phyloP scores from a whole-genome alignment of 176 grass and related monocot species.

The Bromus sterilis region DNA sequence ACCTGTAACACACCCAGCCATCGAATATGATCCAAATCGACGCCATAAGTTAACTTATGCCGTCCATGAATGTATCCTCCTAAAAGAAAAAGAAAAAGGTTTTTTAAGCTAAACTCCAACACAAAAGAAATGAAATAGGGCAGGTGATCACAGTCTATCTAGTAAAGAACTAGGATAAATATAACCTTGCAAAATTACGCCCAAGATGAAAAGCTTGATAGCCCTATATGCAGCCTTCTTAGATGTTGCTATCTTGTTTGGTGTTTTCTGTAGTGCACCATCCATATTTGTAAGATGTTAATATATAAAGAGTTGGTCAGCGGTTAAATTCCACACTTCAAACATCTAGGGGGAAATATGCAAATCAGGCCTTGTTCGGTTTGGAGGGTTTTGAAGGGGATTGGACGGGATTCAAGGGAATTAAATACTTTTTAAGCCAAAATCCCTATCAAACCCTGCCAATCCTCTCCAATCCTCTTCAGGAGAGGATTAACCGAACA shows the following conservation, averaged over 20 bases:
- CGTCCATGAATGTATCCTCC: slow-evolving; percentile 94
- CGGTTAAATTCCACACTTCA: neutral
- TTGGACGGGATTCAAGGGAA: too few relatives aligned
- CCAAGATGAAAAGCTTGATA: slow-evolving; percentile 80
- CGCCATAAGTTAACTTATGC: slow-evolving; percentile 68
- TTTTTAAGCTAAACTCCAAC: neutral
- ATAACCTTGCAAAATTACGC: slow-evolving; percentile 86
- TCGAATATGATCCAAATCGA: slow-evolving; percentile 74
- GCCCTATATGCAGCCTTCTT: slow-evolving; percentile 76
- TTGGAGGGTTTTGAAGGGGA: too few relatives aligned
- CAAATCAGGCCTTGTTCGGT: too few relatives aligned
- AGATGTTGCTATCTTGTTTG: slow-evolving; percentile 59
- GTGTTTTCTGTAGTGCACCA: slow-evolving; percentile 54
- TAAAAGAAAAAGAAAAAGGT: slow-evolving; percentile 21
- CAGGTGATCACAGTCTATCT: neutral
- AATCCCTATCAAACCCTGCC: too few relatives aligned
- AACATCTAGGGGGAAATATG: neutral
- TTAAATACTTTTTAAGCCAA: too few relatives aligned
- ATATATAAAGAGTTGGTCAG: neutral
- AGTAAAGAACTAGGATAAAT: slow-evolving; percentile 14
- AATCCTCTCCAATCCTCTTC: too few relatives aligned
- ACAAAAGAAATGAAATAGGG: neutral
- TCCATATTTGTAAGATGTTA: slow-evolving; percentile 20
- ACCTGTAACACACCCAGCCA: slow-evolving; percentile 91
- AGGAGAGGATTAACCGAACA: too few relatives aligned